Base-by-base conservation (phyloP, 345 rosid species). In the Rhodomyrtus tomentosa region DNA sequence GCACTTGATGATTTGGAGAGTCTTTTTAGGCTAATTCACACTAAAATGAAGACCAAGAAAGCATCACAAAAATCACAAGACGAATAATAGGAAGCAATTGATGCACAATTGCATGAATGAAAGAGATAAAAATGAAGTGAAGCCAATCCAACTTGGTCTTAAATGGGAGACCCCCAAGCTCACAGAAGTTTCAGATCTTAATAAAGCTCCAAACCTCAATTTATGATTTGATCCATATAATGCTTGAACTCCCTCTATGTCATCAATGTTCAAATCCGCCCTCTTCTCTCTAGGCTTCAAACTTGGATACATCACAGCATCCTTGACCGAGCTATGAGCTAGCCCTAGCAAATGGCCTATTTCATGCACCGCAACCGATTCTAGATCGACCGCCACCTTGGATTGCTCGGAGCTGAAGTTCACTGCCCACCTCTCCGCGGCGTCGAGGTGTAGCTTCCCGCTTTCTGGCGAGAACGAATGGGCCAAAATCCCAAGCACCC, bases 251-350 rank as follows among this genome's bases (percentile, higher is more conserved):
- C 98, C 98, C 76, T 87, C 87, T 32, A 96, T 84, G 16, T 95
- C 98, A 80, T 96, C 98, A 4, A 91, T 29, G 22, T 88, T 89
- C 84, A 95, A 88, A 42, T 92, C 91, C 51, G 91, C 87, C 81
- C 92, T 96, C 85, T 87, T 93, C 72, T 90, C 88, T 83, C 96
- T 90, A 2, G 99, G 96, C 68, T 91, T 95, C 90, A 95, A 86
- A n/a, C 94, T 95, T 5, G 99, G 98, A 68, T 93, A 95, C 98
- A 96, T 95, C 9, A 96, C 98, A 2, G 99, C 98, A 9, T 88
- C 95, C 85, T 91, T 91, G 12, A 88, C 93, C 15, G 92, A 83
- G 51, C 91, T 88, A 85, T 95, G 98, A 0, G 91, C 91, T 83
- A 96, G 81, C 49, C 99, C 98, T 56, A 93, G 83, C 90, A 94